Evolutionary conservation across 768 basidiomycete genomes (phyloP), one percentile per base, ranked within the genome.

Genomic region (Pisolithus orientalis): DNA sequence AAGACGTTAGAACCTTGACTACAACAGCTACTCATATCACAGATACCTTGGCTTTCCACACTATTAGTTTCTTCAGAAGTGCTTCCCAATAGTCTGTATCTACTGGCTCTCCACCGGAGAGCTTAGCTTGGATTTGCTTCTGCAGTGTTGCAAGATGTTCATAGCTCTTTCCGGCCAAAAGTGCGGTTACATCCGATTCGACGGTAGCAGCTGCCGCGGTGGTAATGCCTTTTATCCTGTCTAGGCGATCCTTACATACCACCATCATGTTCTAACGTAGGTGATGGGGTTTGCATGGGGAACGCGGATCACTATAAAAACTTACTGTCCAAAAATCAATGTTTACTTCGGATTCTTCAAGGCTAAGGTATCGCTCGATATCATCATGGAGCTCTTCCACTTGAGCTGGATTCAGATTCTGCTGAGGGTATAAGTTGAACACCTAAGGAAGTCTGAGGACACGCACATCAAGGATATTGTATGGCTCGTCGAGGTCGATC

Each of bases 11-110:
- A 29, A 14, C 39, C 38, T 14, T 28, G 34, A 14, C 34, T 52
- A 29, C 25, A 17, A 27, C 39, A 7, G 45, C n/a, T 14, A 44
- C 44, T 28, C 50, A 43, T 1, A 50, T 47, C 39, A 6, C 1
- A 58, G 60, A 46, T 59, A 92, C 94, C 75, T 97, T 97, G 21
- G 96, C 89, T 72, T 98, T 98, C 86, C 91, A 96, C 3, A 98
- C 95, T 24, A 97, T 74, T 32, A 99, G 69, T 66, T 90, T 96
- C 69, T 93, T 90, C 52, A 98, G 69, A 7, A 99, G 71, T 44
- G 83, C 78, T 70, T 98, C 96, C 96, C 96, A 99, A 65, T 98
- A 99, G 67, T 99, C 96, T 10, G 84, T 89, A 69, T 99, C 96
- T 34, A 99, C 80, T 2, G 94, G 94, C 69, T 97, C 94, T 32